Percentiles rank a stretch among this genome's conserved stretches.
Conservation (phyloP, 1,284 basidiomycete species). For the Sporisorium scitamineum region DNA sequence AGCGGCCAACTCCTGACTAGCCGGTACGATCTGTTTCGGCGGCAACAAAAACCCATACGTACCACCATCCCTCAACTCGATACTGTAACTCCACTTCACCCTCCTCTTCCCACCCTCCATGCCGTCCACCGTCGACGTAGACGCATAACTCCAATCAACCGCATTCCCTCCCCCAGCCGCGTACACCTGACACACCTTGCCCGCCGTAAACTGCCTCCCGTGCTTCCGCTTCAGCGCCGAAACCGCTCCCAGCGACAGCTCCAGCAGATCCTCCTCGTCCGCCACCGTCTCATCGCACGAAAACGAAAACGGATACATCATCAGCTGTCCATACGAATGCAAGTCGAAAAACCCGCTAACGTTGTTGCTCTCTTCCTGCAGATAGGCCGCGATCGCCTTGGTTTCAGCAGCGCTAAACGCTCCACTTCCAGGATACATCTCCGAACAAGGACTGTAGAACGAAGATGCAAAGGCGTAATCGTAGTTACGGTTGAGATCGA, state of each 20-base stretch:
- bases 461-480: conserved; percentile 72
- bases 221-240: conserved; percentile 75
- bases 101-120: conserved; percentile 74
- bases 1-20: conserved; percentile 69
- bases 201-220: conserved; percentile 75
- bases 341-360: conserved; percentile 80
- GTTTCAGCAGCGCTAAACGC: conserved; percentile 79
- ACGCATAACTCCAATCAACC: conserved; percentile 78
- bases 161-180: conserved; percentile 67
- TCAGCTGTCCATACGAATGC: conserved; percentile 81
- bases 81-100: conserved; percentile 80
- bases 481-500: conserved; percentile 82
- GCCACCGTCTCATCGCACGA: conserved; percentile 78
- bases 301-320: conserved; percentile 80
- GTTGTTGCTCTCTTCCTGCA: conserved; percentile 72
- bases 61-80: conserved; percentile 84
- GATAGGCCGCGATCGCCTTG: conserved; percentile 78
- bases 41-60: conserved; percentile 83
- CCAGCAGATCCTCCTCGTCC: conserved; percentile 84
- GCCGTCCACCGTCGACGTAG: conserved; percentile 73
- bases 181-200: conserved; percentile 76
- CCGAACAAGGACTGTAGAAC: conserved; percentile 25
- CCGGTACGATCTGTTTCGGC: conserved; percentile 78
- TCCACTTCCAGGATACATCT: conserved; percentile 38
- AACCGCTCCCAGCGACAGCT: conserved; percentile 80